Evolutionary conservation across 192 early-diverging fungal genomes (phyloP).

Genomic region (Lobosporangium transversale): DNA sequence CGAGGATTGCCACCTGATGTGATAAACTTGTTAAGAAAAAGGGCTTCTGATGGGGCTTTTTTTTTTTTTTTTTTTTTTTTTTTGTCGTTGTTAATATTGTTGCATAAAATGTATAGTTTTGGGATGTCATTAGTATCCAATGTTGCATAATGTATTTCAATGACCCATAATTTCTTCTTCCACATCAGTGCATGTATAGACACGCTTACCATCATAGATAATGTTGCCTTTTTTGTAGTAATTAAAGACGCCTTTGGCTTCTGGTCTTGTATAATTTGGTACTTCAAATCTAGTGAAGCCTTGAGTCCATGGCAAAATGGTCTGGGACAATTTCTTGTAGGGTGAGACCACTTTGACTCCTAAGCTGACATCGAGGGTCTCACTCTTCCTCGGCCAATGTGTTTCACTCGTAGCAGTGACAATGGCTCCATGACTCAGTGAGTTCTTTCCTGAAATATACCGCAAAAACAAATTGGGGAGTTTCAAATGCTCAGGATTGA

Average conservation of each 20-base stretch:
- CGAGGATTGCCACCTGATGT: conserved; percentile 54
- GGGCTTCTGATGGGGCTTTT: conserved; percentile 44
- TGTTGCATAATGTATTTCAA: too few relatives aligned
- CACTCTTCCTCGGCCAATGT: conserved; percentile 43
- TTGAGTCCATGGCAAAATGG: conserved; percentile 38
- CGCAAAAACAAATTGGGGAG: conserved; percentile 59
- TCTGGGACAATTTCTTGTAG: conserved; percentile 44
- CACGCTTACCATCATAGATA: conserved; percentile 44
- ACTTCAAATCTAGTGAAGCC: conserved; percentile 50
- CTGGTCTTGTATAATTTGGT: conserved; percentile 51
- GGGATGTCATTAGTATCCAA: too few relatives aligned
- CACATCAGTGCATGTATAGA: too few relatives aligned
- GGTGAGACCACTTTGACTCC: conserved; percentile 43
- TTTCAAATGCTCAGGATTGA: conserved; percentile 54
- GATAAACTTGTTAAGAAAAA: conserved; percentile 50
- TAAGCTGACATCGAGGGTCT: conserved; percentile 52
- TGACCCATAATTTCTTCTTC: too few relatives aligned
- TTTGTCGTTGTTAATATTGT: too few relatives aligned
- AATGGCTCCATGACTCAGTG: conserved; percentile 55
- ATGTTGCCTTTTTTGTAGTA: conserved; percentile 58
- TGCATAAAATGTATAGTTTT: too few relatives aligned
- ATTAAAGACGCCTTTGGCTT: conserved; percentile 58
- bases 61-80: too few relatives aligned
- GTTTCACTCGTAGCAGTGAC: conserved; percentile 52
- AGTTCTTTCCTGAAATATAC: conserved; percentile 57